phyloP scores from a whole-genome alignment of 2,329 filamentous ascomycete genomes.

The Calonectria pteridis region DNA sequence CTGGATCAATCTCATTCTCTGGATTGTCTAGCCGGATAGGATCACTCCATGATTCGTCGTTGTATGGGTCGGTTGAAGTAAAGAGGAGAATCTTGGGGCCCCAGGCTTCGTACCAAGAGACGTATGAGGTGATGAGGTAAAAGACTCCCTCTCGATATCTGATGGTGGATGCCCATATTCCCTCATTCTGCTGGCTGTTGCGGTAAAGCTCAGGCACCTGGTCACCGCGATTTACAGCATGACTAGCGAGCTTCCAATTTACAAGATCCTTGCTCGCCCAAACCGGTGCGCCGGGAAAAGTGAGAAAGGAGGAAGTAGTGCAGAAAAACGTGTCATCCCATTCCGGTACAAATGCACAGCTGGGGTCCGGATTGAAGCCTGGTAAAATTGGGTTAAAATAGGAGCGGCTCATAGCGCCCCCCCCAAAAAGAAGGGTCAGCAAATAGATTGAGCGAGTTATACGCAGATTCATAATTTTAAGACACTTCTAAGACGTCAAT shows the following conservation, averaged over 20 bases:
- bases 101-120: neutral
- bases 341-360: constrained; percentile 54
- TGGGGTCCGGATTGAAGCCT: constrained; percentile 63
- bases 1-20: constrained; percentile 8
- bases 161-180: neutral
- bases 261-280: constrained; percentile 53
- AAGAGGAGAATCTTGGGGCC: constrained; percentile 4
- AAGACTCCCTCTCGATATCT: neutral
- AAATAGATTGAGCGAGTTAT: neutral
- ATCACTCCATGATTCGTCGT: neutral
- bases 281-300: constrained; percentile 65
- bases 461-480: neutral
- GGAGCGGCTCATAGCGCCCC: neutral
- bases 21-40: neutral
- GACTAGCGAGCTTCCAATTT: constrained; percentile 3
- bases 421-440: neutral
- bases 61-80: neutral
- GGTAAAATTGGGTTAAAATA: constrained; percentile 59
- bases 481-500: neutral
- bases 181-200: neutral
- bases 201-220: neutral
- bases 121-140: constrained; percentile 1
- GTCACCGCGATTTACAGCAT: neutral
- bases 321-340: constrained; percentile 62
- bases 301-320: constrained; percentile 63